These are phyloP conservation scores for Citrus sp. DNA, from an alignment of 345 rosid species.

Conservation along the genomic window DNA sequence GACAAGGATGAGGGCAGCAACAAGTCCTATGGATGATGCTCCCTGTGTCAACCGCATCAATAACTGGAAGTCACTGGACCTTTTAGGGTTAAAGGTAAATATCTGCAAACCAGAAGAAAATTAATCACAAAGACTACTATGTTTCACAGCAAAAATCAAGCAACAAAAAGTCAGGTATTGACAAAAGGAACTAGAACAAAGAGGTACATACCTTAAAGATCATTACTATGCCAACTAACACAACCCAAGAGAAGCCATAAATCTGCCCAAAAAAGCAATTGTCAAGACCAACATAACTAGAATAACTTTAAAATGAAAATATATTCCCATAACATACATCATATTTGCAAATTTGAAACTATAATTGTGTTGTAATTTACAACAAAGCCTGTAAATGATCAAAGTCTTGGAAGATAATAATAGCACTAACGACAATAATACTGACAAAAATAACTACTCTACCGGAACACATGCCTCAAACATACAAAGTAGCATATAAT, in stretches of 20 bases:
- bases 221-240: slow-evolving; percentile 60
- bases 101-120: slow-evolving; percentile 43
- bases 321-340: background rate
- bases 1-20: slow-evolving; percentile 60
- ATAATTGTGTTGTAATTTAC: background rate
- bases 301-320: background rate
- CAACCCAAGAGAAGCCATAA: slow-evolving; percentile 91
- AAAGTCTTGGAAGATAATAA: background rate
- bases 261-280: slow-evolving; percentile 41
- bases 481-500: background rate
- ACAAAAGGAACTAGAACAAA: background rate
- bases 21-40: slow-evolving; percentile 56
- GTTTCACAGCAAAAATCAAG: background rate
- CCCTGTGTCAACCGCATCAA: slow-evolving; percentile 82
- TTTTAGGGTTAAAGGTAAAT: slow-evolving; percentile 73
- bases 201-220: slow-evolving; percentile 64
- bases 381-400: background rate
- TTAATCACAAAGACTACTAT: background rate
- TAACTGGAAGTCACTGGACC: slow-evolving; percentile 58
- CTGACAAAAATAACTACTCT: background rate
- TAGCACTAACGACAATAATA: background rate
- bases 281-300: slow-evolving; percentile 14
- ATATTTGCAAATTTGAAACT: background rate
- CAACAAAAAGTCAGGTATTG: background rate
- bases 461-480: background rate